Evolutionary conservation across 129 eudicot species (phyloP).

Genomic region (Tagetes patula): DNA sequence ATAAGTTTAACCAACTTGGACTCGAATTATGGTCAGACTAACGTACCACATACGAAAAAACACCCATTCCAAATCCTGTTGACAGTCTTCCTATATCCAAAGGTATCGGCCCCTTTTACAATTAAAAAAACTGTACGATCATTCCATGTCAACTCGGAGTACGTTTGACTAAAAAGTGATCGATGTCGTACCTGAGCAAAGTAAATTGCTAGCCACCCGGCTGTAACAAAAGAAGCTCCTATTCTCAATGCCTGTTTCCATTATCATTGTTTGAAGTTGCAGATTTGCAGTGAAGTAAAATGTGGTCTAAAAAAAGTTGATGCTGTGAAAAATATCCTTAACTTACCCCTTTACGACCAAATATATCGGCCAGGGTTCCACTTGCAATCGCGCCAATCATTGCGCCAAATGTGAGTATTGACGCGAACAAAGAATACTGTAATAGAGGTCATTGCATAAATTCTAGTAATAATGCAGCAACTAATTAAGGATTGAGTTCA

Average conservation of each 20-base stretch:
- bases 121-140: not conserved
- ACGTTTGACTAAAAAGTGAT: constrained; percentile 2
- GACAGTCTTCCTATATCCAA: constrained; percentile 84
- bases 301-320: constrained; percentile 13
- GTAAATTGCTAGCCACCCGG: constrained; percentile 89
- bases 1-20: constrained; percentile 13
- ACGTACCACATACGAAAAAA: constrained; percentile 91
- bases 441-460: constrained; percentile 49
- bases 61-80: constrained; percentile 98
- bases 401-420: constrained; percentile 87
- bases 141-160: constrained; percentile 5
- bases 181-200: constrained; percentile 62
- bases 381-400: constrained; percentile 95
- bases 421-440: constrained; percentile 91
- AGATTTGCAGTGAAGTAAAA: not conserved
- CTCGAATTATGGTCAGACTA: constrained; percentile 1
- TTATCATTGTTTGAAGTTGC: constrained; percentile 24
- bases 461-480: not conserved
- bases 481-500: not conserved
- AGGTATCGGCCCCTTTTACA: constrained; percentile 51
- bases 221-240: constrained; percentile 65
- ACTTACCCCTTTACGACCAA: constrained; percentile 97
- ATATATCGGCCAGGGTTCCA: constrained; percentile 72
- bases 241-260: constrained; percentile 72
- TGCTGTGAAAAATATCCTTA: not conserved